phyloP scores from a whole-genome alignment of 257 asterid species.

The Sherardia arvensis region DNA sequence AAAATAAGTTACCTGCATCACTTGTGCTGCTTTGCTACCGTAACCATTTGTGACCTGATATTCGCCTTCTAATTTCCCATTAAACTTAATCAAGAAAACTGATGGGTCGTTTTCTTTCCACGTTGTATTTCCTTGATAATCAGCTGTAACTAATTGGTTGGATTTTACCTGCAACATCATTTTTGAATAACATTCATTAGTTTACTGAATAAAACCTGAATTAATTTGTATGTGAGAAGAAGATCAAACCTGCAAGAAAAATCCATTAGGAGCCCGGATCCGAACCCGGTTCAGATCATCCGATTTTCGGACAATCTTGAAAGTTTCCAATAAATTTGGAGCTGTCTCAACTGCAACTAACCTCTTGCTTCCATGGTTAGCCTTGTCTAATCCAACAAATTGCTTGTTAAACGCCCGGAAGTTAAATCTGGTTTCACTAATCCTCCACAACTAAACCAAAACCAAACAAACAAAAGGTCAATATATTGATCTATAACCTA shows the following conservation, averaged over 20 bases:
- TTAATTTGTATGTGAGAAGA: background rate
- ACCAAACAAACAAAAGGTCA: background rate
- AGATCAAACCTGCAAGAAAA: slow-evolving; percentile 46
- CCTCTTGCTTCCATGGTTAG: background rate
- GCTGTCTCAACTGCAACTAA: slow-evolving; percentile 25
- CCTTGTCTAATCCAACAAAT: slow-evolving; percentile 43
- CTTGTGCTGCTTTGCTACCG: slow-evolving; percentile 47
- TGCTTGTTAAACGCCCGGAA: slow-evolving; percentile 53
- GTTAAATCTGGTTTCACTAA: slow-evolving; percentile 39
- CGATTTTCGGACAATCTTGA: slow-evolving; percentile 36
- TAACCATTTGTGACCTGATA: slow-evolving; percentile 71
- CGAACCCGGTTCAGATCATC: slow-evolving; percentile 39
- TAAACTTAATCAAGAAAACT: slow-evolving; percentile 34
- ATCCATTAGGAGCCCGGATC: slow-evolving; percentile 49
- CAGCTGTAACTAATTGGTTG: slow-evolving; percentile 54
- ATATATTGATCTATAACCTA: background rate
- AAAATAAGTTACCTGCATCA: slow-evolving; percentile 42
- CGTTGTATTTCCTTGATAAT: slow-evolving; percentile 35
- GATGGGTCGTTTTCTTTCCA: slow-evolving; percentile 76
- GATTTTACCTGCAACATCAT: slow-evolving; percentile 36
- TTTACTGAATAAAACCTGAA: too few species aligned
- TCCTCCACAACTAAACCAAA: slow-evolving; percentile 58
- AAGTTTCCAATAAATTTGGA: slow-evolving; percentile 29
- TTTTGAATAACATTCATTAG: too few species aligned
- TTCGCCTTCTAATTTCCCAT: slow-evolving; percentile 44